Conservation (phyloP, 2,329 filamentous ascomycete species). For the Colletotrichum gloeosporioides region DNA sequence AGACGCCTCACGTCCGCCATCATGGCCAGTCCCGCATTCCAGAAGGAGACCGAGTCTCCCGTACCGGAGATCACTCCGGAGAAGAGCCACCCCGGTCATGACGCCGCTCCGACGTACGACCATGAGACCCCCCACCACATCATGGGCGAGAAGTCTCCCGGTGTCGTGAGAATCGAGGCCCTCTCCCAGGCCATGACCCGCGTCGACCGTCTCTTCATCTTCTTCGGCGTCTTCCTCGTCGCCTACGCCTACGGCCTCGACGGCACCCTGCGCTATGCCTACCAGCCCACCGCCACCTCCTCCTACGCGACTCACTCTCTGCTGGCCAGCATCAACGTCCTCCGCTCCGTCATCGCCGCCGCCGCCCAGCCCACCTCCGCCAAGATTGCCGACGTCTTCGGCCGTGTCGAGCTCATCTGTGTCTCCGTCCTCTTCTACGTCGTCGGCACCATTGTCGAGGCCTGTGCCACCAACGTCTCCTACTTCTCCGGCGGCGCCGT, state of each 20-base stretch:
- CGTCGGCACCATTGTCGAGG: constrained; percentile 61
- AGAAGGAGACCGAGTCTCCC: neutral
- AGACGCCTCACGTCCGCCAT: neutral
- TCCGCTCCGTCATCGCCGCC: constrained; percentile 64
- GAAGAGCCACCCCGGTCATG: neutral
- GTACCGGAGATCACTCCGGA: neutral
- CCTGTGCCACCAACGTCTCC: constrained; percentile 51
- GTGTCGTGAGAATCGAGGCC: constrained; percentile 65
- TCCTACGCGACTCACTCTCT: constrained; percentile 58
- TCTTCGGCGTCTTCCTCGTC: constrained; percentile 65
- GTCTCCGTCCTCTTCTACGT: constrained; percentile 68
- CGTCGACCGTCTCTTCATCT: constrained; percentile 60
- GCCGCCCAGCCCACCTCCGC: constrained; percentile 62
- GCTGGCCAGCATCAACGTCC: constrained; percentile 61
- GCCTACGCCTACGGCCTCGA: constrained; percentile 70
- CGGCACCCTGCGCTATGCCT: constrained; percentile 59
- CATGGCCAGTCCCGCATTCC: neutral
- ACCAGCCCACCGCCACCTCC: constrained; percentile 60
- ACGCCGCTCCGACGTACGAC: neutral
- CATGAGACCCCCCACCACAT: constrained; percentile 18
- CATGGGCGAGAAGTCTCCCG: constrained; percentile 44
- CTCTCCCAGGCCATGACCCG: constrained; percentile 57
- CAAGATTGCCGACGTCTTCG: constrained; percentile 69
- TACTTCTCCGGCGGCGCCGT: constrained; percentile 63
- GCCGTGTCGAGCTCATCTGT: constrained; percentile 62